Base-by-base conservation (phyloP, 2,329 filamentous ascomycete genomes). In the Xylariaceae sp. region DNA sequence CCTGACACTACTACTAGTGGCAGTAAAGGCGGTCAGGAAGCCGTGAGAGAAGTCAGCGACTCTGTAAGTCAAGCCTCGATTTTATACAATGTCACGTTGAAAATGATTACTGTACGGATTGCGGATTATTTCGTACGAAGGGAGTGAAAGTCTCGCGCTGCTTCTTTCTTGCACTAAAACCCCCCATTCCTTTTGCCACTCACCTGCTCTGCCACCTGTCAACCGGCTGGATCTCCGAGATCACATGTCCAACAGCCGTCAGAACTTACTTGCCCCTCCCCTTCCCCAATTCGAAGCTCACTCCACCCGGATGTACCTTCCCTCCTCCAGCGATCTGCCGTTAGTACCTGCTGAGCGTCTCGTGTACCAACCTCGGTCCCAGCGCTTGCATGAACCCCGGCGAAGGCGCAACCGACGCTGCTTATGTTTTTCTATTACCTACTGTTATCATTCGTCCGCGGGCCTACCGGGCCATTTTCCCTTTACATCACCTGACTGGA, bases 11-110 rank as follows among this genome's bases (percentile, higher is more conserved):
- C 54, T 39, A 18, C 49, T 35, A 17, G 17, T 23, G 45, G 44
- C 48, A 47, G 37, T 47, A 60, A 48, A 39, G 54, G 47, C 53
- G 54, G 53, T 8, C 61, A 58, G 35, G 57, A 59, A 51, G 51
- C 53, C 18, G 55, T 56, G 53, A 44, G 47, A 51, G 18, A 54
- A 35, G 30, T 34, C 34, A 51, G 51, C 44, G 53, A 37, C 49
- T 44, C 53, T 30, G 61, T 62, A 35, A 62, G 61, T 62, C 53
- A 58, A 45, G 37, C 48, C 9, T 55, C 52, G 18, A 37, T 47
- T 41, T 52, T 49, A 44, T 53, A 52, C 57, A 48, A 41, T 30
- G 23, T 30, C 23, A 30, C 23, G 23, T 30, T 30, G 23, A 30
- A 30, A 30, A 30, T 30, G 23, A 45, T 23, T n/a, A 45, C 11